Base-by-base conservation (phyloP, 2,329 filamentous ascomycete genomes). In the Diaporthe nobilis region DNA sequence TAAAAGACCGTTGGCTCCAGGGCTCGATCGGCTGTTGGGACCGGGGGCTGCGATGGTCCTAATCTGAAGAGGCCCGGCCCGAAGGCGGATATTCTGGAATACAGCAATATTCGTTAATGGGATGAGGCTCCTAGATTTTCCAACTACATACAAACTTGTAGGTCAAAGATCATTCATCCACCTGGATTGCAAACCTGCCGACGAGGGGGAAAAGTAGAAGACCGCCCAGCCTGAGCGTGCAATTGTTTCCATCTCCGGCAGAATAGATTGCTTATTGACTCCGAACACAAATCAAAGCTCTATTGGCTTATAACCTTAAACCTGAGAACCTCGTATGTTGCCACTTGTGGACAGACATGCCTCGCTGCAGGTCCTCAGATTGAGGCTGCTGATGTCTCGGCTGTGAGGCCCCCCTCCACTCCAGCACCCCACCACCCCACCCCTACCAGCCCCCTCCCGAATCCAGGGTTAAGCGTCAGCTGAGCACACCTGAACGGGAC, bases 11-110 rank as follows among this genome's bases (percentile, higher is more conserved):
- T n/a, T n/a, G n/a, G n/a, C n/a, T n/a, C n/a, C n/a, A n/a, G n/a
- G n/a, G n/a, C n/a, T n/a, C 58, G 58, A 44, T 44, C 22, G 37
- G 37, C 37, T 61, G 58, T 61, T 44, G 60, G 34, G 57, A 25
- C 57, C 37, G 34, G 57, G 57, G 34, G 22, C 34, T 15, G 17
- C 28, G 28, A 34, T 22, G 53, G 28, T 10, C 15, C 53, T 34
- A 17, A 5, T 31, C 53, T n/a, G 10, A n/a, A 25, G 34, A 60
- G 34, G 58, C 37, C n/a, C 58, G 58, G 39, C 37, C 58, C 60
- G 60, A 47, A 31, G 39, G 12, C 15, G 15, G 15, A 47, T 13
- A n/a, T 44, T 13, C 37, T 13, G n/a, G 13, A 28, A 31, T 25
- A 13, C n/a, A 61, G 8, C 8, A 39, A 15, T 22, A 4, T 25